Conservation (phyloP, 2,329 filamentous ascomycete species). For the Phyllosticta citrichinensis region DNA sequence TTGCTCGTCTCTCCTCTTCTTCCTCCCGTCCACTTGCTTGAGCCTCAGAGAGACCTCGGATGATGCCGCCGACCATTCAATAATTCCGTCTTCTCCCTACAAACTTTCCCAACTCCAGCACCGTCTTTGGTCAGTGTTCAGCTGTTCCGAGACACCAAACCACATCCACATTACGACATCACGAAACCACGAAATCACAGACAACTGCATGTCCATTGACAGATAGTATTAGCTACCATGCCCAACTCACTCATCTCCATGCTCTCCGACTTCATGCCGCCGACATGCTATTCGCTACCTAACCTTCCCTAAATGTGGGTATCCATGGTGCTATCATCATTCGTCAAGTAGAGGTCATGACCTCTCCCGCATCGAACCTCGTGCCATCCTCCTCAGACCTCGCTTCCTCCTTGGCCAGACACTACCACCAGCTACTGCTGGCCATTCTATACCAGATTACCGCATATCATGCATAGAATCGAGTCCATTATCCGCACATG, state of each 20-base stretch:
- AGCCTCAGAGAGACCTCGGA: not conserved
- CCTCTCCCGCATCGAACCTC: not conserved
- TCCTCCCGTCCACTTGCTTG: no score
- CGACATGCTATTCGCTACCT: not conserved
- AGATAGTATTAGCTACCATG: not conserved
- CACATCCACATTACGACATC: not conserved
- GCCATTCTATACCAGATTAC: not conserved
- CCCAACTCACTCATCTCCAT: not conserved
- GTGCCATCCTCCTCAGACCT: not conserved
- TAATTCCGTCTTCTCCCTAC: not conserved
- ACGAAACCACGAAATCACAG: no score
- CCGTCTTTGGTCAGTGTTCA: not conserved
- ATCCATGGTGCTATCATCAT: not conserved
- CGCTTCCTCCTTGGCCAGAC: not conserved
- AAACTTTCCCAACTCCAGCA: not conserved
- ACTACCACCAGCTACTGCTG: not conserved
- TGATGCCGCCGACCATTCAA: not conserved
- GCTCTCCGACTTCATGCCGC: not conserved
- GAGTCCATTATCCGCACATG: not conserved
- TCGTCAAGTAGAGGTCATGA: not conserved
- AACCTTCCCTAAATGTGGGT: not conserved
- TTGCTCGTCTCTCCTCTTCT: not conserved
- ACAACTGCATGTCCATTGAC: not conserved
- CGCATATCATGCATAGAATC: not conserved
- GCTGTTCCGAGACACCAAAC: not conserved